Percentiles rank a stretch among this genome's conserved stretches.
phyloP scores from a whole-genome alignment of 192 early-diverging fungal species.

The Physocladia obscura region DNA sequence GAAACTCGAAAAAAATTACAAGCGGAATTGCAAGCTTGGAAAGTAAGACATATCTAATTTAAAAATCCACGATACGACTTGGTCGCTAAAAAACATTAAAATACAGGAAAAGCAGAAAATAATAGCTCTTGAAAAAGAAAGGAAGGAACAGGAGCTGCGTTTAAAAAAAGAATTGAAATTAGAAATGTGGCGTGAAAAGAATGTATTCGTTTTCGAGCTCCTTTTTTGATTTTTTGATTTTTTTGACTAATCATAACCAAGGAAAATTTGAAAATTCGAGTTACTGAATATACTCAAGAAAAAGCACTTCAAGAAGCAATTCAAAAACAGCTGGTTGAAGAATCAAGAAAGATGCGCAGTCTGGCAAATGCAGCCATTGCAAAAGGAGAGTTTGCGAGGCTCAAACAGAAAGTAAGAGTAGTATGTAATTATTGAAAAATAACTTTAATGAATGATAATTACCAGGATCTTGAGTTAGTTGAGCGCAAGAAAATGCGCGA shows the following conservation, averaged over 20 bases:
- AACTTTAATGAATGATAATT: background rate
- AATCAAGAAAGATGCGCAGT: background rate
- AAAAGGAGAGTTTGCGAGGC: slow-evolving; percentile 8
- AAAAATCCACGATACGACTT: no score
- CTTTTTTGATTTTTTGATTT: background rate
- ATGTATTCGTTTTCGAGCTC: background rate
- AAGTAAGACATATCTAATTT: background rate
- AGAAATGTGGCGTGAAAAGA: slow-evolving; percentile 4
- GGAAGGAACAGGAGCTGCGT: background rate
- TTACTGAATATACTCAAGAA: background rate
- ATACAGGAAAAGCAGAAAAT: slow-evolving; percentile 14
- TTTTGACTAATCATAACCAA: background rate
- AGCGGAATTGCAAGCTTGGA: slow-evolving; percentile 11
- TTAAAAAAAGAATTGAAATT: background rate
- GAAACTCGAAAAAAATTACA: background rate
- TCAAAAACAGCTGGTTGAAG: background rate
- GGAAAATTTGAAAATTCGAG: background rate
- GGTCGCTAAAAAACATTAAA: no score
- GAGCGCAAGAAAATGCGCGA: background rate
- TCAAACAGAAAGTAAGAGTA: background rate
- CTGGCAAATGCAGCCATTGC: background rate
- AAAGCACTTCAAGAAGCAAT: slow-evolving; percentile 14
- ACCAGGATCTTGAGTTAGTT: slow-evolving; percentile 10
- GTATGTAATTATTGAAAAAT: background rate
- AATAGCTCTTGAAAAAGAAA: background rate